Percentiles rank a stretch among this genome's conserved stretches.
Conservation (phyloP, 306 rosid genomes). For the Myrica gale region DNA sequence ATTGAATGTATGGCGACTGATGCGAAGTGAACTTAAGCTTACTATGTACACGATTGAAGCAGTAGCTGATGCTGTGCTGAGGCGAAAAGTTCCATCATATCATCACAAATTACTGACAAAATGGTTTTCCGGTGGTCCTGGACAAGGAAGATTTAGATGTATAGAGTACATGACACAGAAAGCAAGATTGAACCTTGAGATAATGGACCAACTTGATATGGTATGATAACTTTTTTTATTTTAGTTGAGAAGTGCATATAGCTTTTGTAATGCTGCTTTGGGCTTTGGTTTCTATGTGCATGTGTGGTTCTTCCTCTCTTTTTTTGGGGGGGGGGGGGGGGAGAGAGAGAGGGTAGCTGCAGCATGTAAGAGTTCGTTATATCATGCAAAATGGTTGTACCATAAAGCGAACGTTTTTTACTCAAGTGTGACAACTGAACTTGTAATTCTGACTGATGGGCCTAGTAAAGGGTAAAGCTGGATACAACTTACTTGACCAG, state of each 20-base stretch:
- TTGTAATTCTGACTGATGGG: not conserved
- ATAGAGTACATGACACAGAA: slow-evolving; percentile 60
- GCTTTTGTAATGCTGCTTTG: not conserved
- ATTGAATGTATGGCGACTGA: slow-evolving; percentile 84
- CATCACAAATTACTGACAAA: slow-evolving; percentile 54
- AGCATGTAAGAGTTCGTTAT: not conserved
- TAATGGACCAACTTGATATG: slow-evolving; percentile 79
- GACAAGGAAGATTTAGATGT: slow-evolving; percentile 70
- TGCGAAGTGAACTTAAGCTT: slow-evolving; percentile 90
- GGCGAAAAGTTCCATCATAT: slow-evolving; percentile 67
- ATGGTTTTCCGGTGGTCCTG: slow-evolving; percentile 93
- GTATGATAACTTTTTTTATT: slow-evolving; percentile 37
- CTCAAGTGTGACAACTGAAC: not conserved
- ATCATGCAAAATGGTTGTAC: not conserved
- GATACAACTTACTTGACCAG: not conserved
- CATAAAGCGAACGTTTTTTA: not conserved
- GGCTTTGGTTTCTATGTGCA: not conserved
- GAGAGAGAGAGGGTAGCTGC: not conserved
- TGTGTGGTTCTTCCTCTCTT: not conserved
- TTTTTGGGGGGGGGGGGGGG: not conserved
- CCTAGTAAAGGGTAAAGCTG: not conserved
- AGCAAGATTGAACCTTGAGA: slow-evolving; percentile 78
- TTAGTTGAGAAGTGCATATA: slow-evolving; percentile 10
- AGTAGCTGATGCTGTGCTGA: slow-evolving; percentile 82
- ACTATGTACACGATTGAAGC: slow-evolving; percentile 81